phyloP scores from a whole-genome alignment of 257 asterid genomes.

The Anisodus tanguticus region DNA sequence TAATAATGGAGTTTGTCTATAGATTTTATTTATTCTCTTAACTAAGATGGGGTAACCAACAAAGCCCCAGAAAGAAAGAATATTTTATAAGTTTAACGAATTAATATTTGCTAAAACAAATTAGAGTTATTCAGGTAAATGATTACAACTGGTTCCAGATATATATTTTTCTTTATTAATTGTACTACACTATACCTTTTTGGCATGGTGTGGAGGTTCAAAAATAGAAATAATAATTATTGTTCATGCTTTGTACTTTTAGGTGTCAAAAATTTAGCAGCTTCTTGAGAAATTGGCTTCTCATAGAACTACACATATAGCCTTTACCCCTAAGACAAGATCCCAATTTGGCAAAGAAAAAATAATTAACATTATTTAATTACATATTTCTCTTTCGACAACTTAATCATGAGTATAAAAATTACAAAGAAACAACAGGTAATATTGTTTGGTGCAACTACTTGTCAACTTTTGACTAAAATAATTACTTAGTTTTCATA shows the following conservation, averaged over 20 bases:
- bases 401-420: background rate
- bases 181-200: background rate
- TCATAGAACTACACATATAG: background rate
- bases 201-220: background rate
- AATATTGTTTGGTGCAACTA: slow-evolving; percentile 34
- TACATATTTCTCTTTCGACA: slow-evolving; percentile 22
- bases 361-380: background rate
- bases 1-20: background rate
- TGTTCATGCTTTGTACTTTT: too few relatives aligned
- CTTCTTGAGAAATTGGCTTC: background rate
- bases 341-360: background rate
- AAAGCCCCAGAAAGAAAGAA: background rate
- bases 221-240: background rate
- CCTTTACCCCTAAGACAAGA: slow-evolving; percentile 20
- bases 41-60: background rate
- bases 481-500: background rate
- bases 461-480: slow-evolving; percentile 28
- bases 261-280: background rate
- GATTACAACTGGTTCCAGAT: background rate
- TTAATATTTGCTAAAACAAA: background rate
- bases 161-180: background rate
- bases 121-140: background rate
- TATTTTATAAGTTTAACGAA: background rate
- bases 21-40: background rate
- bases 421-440: slow-evolving; percentile 25